Conservation (phyloP, 192 early-diverging fungal genomes). For the Coemansia sp. region DNA sequence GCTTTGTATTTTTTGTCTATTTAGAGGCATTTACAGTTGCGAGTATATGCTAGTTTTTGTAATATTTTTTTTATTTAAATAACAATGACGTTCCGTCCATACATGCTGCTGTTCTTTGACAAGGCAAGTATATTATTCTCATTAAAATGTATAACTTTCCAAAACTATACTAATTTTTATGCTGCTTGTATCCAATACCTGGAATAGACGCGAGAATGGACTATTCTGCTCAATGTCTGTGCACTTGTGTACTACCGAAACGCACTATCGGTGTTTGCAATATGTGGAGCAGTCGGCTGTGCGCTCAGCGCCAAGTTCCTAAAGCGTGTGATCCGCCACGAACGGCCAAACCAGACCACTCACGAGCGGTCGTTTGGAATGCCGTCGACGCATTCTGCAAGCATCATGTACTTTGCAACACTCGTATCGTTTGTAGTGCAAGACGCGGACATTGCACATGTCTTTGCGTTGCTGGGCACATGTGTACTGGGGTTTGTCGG, state of each 20-base stretch:
- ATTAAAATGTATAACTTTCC: not conserved
- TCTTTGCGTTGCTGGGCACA: not conserved
- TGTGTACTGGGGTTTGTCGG: slow-evolving; percentile 11
- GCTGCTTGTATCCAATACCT: not conserved
- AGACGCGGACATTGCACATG: not conserved
- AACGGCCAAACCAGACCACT: slow-evolving; percentile 13
- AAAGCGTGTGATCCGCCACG: slow-evolving; percentile 33
- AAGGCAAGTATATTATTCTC: slow-evolving; percentile 10
- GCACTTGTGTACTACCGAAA: slow-evolving; percentile 41
- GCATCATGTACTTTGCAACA: slow-evolving; percentile 27
- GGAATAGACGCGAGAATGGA: slow-evolving; percentile 42
- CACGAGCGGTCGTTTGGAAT: slow-evolving; percentile 34
- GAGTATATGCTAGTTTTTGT: not conserved
- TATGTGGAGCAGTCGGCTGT: slow-evolving; percentile 23
- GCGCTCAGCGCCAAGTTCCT: slow-evolving; percentile 25
- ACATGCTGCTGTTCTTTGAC: slow-evolving; percentile 15
- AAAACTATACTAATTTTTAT: not conserved
- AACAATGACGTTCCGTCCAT: not conserved
- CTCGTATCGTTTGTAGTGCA: slow-evolving; percentile 1
- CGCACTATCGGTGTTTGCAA: slow-evolving; percentile 11
- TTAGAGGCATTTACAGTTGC: too few species aligned
- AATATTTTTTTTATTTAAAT: not conserved
- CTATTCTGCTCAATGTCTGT: not conserved
- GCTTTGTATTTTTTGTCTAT: slow-evolving; percentile 5
- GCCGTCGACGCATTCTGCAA: slow-evolving; percentile 47